Percentiles rank a stretch among this genome's conserved stretches.
These are phyloP conservation scores for Rubus idaeus DNA, from an alignment of 306 rosid species.

Conservation along the genomic window DNA sequence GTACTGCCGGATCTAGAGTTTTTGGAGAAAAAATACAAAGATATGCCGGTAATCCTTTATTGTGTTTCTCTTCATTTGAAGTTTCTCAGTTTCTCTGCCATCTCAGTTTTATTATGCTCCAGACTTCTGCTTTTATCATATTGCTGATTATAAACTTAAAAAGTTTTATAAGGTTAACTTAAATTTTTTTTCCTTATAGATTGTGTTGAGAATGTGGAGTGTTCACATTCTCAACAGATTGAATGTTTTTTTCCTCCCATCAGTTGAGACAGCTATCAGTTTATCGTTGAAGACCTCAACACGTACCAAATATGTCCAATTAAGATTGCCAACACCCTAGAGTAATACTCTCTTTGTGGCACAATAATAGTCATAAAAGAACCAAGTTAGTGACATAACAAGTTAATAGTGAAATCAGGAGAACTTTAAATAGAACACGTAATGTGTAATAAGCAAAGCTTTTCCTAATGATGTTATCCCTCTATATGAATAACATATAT, in stretches of 20 bases:
- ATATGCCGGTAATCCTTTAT: slow-evolving; percentile 68
- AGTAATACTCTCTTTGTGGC: not conserved
- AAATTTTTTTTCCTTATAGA: not conserved
- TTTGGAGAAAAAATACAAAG: slow-evolving; percentile 86
- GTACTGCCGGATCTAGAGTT: slow-evolving; percentile 89
- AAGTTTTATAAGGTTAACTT: slow-evolving; percentile 10
- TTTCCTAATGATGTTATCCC: not conserved
- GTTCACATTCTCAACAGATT: not conserved
- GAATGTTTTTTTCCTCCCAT: not conserved
- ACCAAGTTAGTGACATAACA: not conserved
- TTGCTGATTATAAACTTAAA: slow-evolving; percentile 12
- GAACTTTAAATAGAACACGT: not conserved
- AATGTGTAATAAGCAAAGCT: not conserved
- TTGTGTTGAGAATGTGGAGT: too few relatives aligned
- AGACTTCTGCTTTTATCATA: slow-evolving; percentile 17
- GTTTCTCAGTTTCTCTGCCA: slow-evolving; percentile 21
- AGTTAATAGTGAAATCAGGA: not conserved
- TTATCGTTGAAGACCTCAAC: too few relatives aligned
- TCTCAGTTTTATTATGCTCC: slow-evolving; percentile 23
- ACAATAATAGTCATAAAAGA: not conserved
- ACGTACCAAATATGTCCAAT: not conserved
- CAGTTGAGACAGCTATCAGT: not conserved
- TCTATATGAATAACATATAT: not conserved
- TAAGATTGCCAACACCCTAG: not conserved
- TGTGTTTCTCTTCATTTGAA: slow-evolving; percentile 28